These are phyloP conservation scores for Phaeosphaeriaceae sp. DNA, from an alignment of 2,329 filamentous ascomycete species.

Conservation along the genomic window DNA sequence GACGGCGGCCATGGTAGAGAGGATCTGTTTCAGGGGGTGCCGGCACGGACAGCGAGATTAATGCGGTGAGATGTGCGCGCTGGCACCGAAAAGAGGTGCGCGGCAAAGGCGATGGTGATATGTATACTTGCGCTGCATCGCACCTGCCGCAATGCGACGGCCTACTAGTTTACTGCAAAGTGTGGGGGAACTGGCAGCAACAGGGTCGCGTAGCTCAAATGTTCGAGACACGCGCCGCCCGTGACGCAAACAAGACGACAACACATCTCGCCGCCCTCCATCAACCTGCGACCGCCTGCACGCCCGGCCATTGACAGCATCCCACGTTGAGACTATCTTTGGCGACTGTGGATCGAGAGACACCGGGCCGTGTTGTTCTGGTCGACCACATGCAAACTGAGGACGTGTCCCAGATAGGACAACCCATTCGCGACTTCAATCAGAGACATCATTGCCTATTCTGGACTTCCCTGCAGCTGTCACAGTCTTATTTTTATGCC, in stretches of 20 bases:
- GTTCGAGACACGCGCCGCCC: background rate
- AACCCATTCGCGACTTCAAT: background rate
- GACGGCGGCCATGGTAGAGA: constrained; percentile 7
- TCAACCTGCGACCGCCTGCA: background rate
- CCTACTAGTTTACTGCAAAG: background rate
- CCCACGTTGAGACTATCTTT: constrained; percentile 2
- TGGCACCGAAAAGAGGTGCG: background rate
- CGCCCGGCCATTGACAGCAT: background rate
- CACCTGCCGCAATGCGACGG: constrained; percentile 1
- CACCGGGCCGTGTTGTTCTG: background rate
- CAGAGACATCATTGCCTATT: background rate
- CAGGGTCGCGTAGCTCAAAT: constrained; percentile 3
- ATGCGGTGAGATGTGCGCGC: background rate
- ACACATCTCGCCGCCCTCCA: background rate
- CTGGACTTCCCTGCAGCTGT: background rate
- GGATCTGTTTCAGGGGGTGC: background rate
- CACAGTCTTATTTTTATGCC: background rate
- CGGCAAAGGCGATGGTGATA: background rate
- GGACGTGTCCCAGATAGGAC: background rate
- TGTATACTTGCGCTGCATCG: constrained; percentile 1
- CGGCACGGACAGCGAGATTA: background rate
- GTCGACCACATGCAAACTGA: background rate
- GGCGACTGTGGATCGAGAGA: background rate
- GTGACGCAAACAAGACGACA: constrained; percentile 4
- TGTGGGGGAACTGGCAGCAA: constrained; percentile 6